Conservation (phyloP, 1,139 yeast genomes). For the Geotrichum aggregatum region DNA sequence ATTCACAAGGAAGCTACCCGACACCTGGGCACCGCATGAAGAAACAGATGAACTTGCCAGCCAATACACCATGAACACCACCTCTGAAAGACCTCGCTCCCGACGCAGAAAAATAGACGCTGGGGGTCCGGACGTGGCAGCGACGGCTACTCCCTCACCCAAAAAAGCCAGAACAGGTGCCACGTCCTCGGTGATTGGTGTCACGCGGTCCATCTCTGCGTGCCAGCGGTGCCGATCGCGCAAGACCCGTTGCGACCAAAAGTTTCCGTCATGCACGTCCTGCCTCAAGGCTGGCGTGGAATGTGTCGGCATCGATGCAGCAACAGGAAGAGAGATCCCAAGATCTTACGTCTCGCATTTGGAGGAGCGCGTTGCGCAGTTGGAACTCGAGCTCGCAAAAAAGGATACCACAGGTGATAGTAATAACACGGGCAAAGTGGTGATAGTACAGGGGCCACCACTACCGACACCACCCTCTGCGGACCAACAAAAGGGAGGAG, state of each 20-base stretch:
- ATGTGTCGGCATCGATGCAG: conserved; percentile 81
- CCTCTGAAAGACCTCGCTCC: neutral
- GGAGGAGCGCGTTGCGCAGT: conserved; percentile 57
- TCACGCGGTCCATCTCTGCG: conserved; percentile 52
- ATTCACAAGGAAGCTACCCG: no score
- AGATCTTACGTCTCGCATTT: conserved; percentile 71
- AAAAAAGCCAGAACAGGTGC: neutral
- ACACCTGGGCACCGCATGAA: neutral
- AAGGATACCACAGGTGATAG: conserved; percentile 37
- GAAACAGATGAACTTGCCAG: neutral
- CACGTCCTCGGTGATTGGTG: conserved; percentile 20
- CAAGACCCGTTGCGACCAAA: conserved; percentile 79
- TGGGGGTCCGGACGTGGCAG: no score
- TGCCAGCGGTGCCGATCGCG: conserved; percentile 77
- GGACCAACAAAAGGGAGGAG: neutral
- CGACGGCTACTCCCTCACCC: neutral
- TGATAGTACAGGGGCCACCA: neutral
- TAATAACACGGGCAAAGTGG: neutral
- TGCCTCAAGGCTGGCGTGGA: conserved; percentile 66
- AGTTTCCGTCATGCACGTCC: conserved; percentile 70
- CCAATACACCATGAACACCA: neutral
- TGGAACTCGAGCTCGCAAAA: conserved; percentile 49
- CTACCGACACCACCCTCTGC: conserved; percentile 20
- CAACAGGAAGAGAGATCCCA: conserved; percentile 82
- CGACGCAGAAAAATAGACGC: neutral